Conservation (phyloP, 495 filamentous ascomycete species). For the Penicilliopsis zonata region DNA sequence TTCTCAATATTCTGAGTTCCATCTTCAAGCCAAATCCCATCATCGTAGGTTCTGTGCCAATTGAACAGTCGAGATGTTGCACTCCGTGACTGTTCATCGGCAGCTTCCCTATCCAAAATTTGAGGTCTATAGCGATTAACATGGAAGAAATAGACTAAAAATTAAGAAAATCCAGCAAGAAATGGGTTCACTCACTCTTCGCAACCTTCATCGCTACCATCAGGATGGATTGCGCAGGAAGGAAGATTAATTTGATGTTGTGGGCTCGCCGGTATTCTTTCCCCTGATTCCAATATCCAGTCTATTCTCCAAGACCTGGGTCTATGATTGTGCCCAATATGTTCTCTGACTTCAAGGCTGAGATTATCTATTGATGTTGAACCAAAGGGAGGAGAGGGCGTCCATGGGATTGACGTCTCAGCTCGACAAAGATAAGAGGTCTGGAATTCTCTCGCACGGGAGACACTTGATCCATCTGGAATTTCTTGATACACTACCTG, state of each 20-base stretch:
- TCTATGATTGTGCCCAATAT: constrained; percentile 4
- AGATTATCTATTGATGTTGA: constrained; percentile 3
- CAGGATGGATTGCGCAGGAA: background rate
- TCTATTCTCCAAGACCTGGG: constrained; percentile 5
- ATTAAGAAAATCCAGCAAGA: background rate
- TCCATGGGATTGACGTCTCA: constrained; percentile 6
- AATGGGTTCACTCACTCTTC: background rate
- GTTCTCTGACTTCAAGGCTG: constrained; percentile 6
- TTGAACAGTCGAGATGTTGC: constrained; percentile 10
- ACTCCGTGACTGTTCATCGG: constrained; percentile 5
- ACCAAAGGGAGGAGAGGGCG: constrained; percentile 7
- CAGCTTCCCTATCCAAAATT: constrained; percentile 2
- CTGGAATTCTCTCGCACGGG: constrained; percentile 4
- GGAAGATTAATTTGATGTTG: background rate
- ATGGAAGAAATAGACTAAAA: no score
- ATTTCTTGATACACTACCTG: constrained; percentile 4
- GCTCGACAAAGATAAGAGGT: constrained; percentile 6
- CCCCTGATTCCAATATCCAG: constrained; percentile 4
- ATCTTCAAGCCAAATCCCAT: constrained; percentile 13
- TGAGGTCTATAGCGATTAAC: background rate
- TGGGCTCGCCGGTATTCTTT: constrained; percentile 4
- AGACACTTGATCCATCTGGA: background rate
- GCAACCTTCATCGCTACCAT: background rate
- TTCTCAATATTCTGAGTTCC: constrained; percentile 6
- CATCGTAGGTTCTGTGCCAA: constrained; percentile 11